Percentiles rank a stretch among this genome's conserved stretches.
phyloP scores from a whole-genome alignment of 148 eudicot genomes.

The Camellia lanceoleosa region DNA sequence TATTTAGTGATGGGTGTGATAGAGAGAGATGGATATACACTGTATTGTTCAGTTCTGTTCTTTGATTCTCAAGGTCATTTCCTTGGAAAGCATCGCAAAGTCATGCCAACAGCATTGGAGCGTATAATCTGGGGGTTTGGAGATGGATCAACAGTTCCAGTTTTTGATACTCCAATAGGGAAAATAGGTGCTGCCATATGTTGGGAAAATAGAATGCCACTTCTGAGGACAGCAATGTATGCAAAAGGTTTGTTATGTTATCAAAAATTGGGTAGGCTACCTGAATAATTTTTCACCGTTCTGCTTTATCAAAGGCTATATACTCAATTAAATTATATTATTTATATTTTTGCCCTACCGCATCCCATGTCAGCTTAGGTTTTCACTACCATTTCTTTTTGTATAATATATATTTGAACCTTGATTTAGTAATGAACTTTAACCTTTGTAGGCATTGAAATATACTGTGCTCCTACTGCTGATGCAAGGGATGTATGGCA shows the following conservation, averaged over 20 bases:
- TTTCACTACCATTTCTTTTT: too few species aligned
- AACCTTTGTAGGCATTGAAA: constrained; percentile 65
- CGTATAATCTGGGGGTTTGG: constrained; percentile 95
- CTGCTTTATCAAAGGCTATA: too few species aligned
- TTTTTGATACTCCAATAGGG: constrained; percentile 82
- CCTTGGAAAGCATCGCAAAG: constrained; percentile 93
- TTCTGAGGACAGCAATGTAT: constrained; percentile 90
- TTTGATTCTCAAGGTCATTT: constrained; percentile 82
- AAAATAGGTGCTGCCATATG: constrained; percentile 92
- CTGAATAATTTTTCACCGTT: too few species aligned
- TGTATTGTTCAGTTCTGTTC: constrained; percentile 78
- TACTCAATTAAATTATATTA: too few species aligned
- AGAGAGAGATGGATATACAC: constrained; percentile 91
- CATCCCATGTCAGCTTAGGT: too few species aligned
- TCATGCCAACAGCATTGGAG: constrained; percentile 95
- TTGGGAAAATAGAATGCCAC: constrained; percentile 98
- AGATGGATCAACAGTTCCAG: constrained; percentile 91
- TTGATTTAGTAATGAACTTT: background rate
- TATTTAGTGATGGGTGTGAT: constrained; percentile 84
- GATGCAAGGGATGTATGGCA: constrained; percentile 87
- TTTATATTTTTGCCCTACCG: too few species aligned
- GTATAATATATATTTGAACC: background rate
- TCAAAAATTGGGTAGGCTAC: too few species aligned
- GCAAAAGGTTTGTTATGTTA: constrained; percentile 61
- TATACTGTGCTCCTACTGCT: constrained; percentile 98